Conservation (phyloP, 106 monocot genomes). For the Dioscorea dumetorum region DNA sequence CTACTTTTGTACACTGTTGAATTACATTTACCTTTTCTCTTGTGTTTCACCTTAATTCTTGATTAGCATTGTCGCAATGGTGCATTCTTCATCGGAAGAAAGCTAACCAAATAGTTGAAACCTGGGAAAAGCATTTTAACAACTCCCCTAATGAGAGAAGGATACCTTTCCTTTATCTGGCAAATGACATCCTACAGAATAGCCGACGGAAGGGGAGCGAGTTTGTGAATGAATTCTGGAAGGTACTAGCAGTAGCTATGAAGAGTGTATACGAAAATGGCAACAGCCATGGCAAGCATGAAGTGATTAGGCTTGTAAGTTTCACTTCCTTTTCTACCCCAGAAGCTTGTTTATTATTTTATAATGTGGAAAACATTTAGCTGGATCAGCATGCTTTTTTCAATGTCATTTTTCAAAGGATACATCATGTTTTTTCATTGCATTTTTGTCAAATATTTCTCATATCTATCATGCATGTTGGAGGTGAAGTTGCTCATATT, state of each 20-base stretch:
- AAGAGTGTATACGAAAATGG: constrained; percentile 55
- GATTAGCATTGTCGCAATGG: constrained; percentile 83
- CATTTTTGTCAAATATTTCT: too few species aligned
- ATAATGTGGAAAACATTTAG: too few species aligned
- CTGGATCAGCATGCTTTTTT: too few species aligned
- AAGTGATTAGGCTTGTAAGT: constrained; percentile 70
- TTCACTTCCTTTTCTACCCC: neutral
- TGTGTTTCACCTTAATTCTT: constrained; percentile 22
- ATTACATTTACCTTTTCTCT: neutral
- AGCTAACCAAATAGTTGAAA: constrained; percentile 82
- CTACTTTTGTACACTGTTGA: neutral
- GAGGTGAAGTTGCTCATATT: too few species aligned
- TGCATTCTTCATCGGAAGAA: constrained; percentile 91
- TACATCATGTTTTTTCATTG: too few species aligned
- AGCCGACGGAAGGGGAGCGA: constrained; percentile 91
- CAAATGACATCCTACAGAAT: constrained; percentile 97
- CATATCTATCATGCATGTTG: too few species aligned
- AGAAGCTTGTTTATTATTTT: too few species aligned
- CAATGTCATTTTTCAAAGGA: too few species aligned
- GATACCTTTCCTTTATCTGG: constrained; percentile 75
- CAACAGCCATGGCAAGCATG: constrained; percentile 67
- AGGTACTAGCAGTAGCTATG: constrained; percentile 68
- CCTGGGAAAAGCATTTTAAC: constrained; percentile 84
- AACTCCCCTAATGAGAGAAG: constrained; percentile 62
- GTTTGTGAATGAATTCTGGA: constrained; percentile 97